These are phyloP conservation scores for Aspergillus incahuasiensis DNA, from an alignment of 495 filamentous ascomycete species.

Conservation along the genomic window DNA sequence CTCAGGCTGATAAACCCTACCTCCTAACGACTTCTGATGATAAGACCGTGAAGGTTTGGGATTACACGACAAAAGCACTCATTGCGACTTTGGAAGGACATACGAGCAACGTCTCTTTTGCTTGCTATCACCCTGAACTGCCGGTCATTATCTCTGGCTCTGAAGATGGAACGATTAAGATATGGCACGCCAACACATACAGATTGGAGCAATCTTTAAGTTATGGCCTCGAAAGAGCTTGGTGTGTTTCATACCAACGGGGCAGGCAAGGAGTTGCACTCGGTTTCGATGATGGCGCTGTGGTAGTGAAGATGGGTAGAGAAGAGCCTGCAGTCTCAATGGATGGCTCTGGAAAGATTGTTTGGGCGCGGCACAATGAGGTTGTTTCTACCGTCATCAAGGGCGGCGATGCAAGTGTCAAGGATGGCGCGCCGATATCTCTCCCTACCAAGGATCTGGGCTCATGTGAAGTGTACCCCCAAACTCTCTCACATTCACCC, in stretches of 20 bases:
- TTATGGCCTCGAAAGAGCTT: conserved; percentile 92
- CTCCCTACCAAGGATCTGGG: conserved; percentile 92
- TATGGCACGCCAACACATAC: conserved; percentile 98
- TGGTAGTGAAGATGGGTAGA: conserved; percentile 94
- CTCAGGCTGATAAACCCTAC: conserved; percentile 93
- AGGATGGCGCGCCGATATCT: conserved; percentile 82
- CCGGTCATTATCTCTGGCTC: conserved; percentile 98
- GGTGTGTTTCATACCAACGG: conserved; percentile 94
- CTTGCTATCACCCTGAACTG: conserved; percentile 94
- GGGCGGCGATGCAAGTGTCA: conserved; percentile 72
- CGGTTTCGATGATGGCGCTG: conserved; percentile 96
- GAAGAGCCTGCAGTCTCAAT: conserved; percentile 98
- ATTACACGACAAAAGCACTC: conserved; percentile 95
- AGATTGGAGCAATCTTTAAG: conserved; percentile 90
- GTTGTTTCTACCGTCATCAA: conserved; percentile 94
- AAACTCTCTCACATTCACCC: conserved; percentile 88
- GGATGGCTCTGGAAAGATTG: conserved; percentile 90
- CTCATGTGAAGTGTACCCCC: conserved; percentile 93
- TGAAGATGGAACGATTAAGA: conserved; percentile 95
- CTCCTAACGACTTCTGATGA: conserved; percentile 96
- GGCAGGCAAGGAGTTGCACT: conserved; percentile 91
- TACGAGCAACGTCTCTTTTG: conserved; percentile 98
- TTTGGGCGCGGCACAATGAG: conserved; percentile 92
- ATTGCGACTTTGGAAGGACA: conserved; percentile 97
- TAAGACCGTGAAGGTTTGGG: conserved; percentile 93